Conservation (phyloP, 1,139 yeast species). For the Scheffersomyces quercinus region DNA sequence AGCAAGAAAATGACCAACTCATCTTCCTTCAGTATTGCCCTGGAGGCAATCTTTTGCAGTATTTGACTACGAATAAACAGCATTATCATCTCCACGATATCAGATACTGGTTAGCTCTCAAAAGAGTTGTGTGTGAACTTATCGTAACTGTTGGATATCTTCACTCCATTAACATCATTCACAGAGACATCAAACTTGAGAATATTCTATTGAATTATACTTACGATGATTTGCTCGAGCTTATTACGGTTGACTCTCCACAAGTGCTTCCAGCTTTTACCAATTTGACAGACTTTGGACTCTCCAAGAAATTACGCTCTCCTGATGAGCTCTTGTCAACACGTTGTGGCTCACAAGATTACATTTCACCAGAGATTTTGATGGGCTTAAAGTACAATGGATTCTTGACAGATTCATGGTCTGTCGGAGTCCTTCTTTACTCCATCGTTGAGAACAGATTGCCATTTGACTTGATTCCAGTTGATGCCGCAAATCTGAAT, state of each 20-base stretch:
- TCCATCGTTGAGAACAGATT: constrained; percentile 79
- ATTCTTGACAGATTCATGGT: constrained; percentile 88
- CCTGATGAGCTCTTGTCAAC: constrained; percentile 68
- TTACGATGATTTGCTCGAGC: constrained; percentile 24
- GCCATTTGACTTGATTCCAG: constrained; percentile 76
- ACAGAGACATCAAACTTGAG: constrained; percentile 86
- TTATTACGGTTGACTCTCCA: constrained; percentile 12
- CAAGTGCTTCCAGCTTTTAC: constrained; percentile 39
- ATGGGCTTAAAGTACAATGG: constrained; percentile 93
- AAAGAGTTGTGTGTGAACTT: constrained; percentile 68
- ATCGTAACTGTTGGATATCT: constrained; percentile 70
- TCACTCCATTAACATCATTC: constrained; percentile 68
- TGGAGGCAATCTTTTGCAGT: constrained; percentile 82
- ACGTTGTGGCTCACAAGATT: constrained; percentile 94
- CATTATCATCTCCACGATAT: constrained; percentile 25
- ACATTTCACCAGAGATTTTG: constrained; percentile 88
- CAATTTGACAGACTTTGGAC: constrained; percentile 84
- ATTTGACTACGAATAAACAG: constrained; percentile 43
- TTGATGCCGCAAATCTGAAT: constrained; percentile 29
- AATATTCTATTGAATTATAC: constrained; percentile 59
- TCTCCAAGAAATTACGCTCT: constrained; percentile 66
- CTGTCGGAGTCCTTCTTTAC: constrained; percentile 86
- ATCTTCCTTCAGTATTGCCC: constrained; percentile 73
- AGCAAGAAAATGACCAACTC: constrained; percentile 36
- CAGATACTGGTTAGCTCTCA: constrained; percentile 46